Evolutionary conservation across 2,329 filamentous ascomycete species (phyloP).

Genomic region (Rutstroemia sp.): DNA sequence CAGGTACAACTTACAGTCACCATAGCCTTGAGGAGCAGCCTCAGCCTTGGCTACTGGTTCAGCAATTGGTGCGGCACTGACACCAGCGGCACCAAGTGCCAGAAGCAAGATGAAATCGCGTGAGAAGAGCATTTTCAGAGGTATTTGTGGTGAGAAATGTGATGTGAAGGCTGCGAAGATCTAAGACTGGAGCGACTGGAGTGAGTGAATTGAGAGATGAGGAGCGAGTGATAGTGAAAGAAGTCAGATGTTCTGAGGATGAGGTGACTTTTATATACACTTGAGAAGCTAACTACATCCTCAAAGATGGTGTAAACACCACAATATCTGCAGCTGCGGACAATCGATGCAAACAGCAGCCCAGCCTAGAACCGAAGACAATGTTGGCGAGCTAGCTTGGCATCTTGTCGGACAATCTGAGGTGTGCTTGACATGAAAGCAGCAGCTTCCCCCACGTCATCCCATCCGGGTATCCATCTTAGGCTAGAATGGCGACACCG

Average conservation of each 20-base stretch:
- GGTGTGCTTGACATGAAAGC: background rate
- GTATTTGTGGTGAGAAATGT: background rate
- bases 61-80: slow-evolving; percentile 1
- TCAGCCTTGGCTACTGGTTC: background rate
- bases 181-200: background rate
- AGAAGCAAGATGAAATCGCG: slow-evolving; percentile 4
- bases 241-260: background rate
- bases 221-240: too few relatives aligned
- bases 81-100: slow-evolving; percentile 2
- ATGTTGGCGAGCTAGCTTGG: too few relatives aligned
- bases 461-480: background rate
- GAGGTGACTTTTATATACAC: background rate
- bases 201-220: too few relatives aligned
- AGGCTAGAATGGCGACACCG: background rate
- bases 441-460: background rate
- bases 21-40: background rate
- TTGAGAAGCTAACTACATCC: background rate
- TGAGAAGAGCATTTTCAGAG: slow-evolving; percentile 10
- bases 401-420: background rate
- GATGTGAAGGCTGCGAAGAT: background rate
- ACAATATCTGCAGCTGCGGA: background rate
- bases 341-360: background rate
- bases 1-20: background rate
- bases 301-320: background rate
- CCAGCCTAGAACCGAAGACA: too few relatives aligned